A percentile compares a stretch with the other conserved stretches of the same genome.
These are phyloP conservation scores for Botrytis pseudocinerea DNA, from an alignment of 2,329 filamentous ascomycete genomes.

Conservation along the genomic window DNA sequence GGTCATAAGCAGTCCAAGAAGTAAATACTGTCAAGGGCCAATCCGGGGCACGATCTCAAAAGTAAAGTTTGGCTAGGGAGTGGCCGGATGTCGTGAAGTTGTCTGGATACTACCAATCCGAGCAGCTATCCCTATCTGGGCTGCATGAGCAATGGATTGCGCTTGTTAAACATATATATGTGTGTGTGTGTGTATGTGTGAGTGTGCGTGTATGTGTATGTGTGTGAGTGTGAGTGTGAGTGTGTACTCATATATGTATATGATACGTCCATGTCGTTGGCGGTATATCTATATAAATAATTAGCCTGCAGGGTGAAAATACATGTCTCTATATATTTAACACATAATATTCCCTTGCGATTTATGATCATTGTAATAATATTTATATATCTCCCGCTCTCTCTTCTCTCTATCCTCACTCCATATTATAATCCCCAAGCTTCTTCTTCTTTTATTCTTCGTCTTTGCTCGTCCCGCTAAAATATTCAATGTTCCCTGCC, in stretches of 20 bases:
- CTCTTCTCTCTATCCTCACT: neutral
- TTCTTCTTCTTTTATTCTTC: neutral
- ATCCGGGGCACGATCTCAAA: neutral
- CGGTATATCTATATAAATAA: too few species aligned
- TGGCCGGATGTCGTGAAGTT: neutral
- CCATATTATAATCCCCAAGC: neutral
- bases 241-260: too few species aligned
- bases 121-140: neutral
- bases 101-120: neutral
- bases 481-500: conserved; percentile 18
- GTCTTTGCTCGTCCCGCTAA: conserved; percentile 17
- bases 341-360: neutral
- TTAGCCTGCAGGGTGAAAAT: too few species aligned
- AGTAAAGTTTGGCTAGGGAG: neutral
- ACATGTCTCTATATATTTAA: neutral
- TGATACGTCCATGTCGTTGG: too few species aligned
- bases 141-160: neutral
- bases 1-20: neutral
- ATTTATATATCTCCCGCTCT: neutral
- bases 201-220: too few species aligned
- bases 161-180: neutral
- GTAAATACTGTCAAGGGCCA: neutral
- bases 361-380: neutral
- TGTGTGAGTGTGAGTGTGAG: too few species aligned
- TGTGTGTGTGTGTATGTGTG: neutral